These are phyloP conservation scores for Russula vinacea DNA, from an alignment of 768 basidiomycete species.

Conservation along the genomic window DNA sequence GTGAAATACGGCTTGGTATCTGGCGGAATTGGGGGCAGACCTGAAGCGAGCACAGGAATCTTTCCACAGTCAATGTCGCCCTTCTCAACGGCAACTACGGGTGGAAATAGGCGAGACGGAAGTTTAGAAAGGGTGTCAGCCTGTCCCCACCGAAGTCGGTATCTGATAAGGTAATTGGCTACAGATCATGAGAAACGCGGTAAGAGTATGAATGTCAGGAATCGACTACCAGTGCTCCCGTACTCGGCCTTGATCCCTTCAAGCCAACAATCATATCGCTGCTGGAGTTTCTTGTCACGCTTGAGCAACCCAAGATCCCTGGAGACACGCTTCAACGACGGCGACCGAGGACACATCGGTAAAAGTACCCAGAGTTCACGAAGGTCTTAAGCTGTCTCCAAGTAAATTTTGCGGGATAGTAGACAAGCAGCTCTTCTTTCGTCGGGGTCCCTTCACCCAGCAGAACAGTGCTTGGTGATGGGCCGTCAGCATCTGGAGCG, in stretches of 20 bases:
- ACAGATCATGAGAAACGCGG: slow-evolving; percentile 1
- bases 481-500: neutral
- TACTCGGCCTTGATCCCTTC: slow-evolving; percentile 52
- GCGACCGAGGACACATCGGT: neutral
- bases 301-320: slow-evolving; percentile 81
- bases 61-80: neutral
- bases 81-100: neutral
- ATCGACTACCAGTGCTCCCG: slow-evolving; percentile 60
- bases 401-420: slow-evolving; percentile 75
- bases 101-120: slow-evolving; percentile 47
- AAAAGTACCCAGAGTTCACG: slow-evolving; percentile 67
- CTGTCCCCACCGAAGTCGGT: slow-evolving; percentile 74
- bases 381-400: slow-evolving; percentile 75
- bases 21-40: slow-evolving; percentile 37
- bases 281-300: slow-evolving; percentile 66
- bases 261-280: slow-evolving; percentile 60
- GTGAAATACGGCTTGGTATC: slow-evolving; percentile 60
- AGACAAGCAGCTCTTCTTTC: slow-evolving; percentile 55
- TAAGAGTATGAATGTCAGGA: neutral
- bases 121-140: slow-evolving; percentile 63
- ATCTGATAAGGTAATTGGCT: slow-evolving; percentile 71
- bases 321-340: neutral
- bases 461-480: slow-evolving; percentile 36
- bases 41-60: slow-evolving; percentile 11
- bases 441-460: slow-evolving; percentile 64